These are phyloP conservation scores for Telfairia occidentalis DNA, from an alignment of 331 rosid genomes.

Conservation along the genomic window DNA sequence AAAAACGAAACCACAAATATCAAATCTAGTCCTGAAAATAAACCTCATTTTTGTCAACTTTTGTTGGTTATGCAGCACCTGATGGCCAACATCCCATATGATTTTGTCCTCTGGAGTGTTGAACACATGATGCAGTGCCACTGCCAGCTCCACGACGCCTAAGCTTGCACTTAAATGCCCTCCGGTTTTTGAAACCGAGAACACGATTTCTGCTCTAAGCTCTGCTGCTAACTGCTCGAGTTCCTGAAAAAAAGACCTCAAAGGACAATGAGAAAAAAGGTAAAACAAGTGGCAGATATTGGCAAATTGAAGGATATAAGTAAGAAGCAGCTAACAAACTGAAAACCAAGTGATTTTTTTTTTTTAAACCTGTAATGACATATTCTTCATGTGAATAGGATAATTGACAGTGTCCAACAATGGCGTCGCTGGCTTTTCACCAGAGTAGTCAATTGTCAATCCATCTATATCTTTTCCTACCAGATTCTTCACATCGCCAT, in stretches of 20 bases:
- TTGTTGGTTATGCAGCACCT: constrained; percentile 31
- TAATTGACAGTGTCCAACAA: constrained; percentile 68
- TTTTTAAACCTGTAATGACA: constrained; percentile 58
- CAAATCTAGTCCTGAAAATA: constrained; percentile 2
- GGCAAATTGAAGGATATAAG: not conserved
- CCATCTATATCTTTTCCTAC: constrained; percentile 35
- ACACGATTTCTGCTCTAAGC: constrained; percentile 64
- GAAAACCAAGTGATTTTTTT: not conserved
- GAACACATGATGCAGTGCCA: constrained; percentile 82
- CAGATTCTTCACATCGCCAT: constrained; percentile 27
- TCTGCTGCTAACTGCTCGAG: constrained; percentile 80
- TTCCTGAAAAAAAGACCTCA: constrained; percentile 32
- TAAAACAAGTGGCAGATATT: not conserved
- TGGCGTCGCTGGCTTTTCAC: constrained; percentile 56
- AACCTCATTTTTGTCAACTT: not conserved
- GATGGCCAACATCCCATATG: constrained; percentile 96
- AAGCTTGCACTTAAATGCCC: constrained; percentile 92
- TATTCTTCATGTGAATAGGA: constrained; percentile 79
- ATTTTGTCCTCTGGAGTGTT: constrained; percentile 71
- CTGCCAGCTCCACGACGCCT: constrained; percentile 77
- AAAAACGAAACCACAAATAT: not conserved
- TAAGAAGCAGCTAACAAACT: no score
- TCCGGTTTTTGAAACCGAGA: constrained; percentile 49
- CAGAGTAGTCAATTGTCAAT: constrained; percentile 46
- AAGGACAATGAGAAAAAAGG: not conserved